Evolutionary conservation across 257 asterid genomes (phyloP), one percentile per base, ranked within the genome.

Genomic region (Perilla frutescens): DNA sequence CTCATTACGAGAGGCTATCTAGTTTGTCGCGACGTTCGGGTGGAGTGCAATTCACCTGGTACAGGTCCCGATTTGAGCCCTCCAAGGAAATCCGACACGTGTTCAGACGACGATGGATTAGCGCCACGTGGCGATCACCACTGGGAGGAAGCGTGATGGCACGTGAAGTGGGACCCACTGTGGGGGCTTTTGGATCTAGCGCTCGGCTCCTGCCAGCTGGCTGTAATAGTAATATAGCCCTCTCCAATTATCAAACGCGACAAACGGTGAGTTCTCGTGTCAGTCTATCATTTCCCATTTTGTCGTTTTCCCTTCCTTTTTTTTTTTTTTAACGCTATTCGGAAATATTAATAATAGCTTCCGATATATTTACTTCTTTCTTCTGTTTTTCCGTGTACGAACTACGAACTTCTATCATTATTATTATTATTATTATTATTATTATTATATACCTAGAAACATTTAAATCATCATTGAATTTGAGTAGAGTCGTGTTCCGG

Each of bases 141-240:
- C 3, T 37, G 63, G 49, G 13, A 20, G 8, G 68, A 11, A n/a
- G 68, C 73, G 32, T 80, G 82, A 40, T 64, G 74, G 81, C 87
- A 86, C 82, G 88, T 83, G 88, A 83, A 79, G 75, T 70, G 83
- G 90, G 83, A 3, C 83, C 83, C 59, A 4, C 20, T 2, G 45
- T 44, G 64, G 66, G 71, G 71, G 57, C 68, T 36, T 75, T 65
- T 79, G 86, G 84, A 81, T 81, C 77, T 29, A 76, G 62, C 74
- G 77, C 69, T 59, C 29, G 7, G 45, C 62, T 56, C 15, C 6
- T 41, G 85, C 84, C 87, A 85, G 90, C 86, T 64, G 79, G 77
- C 50, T 6, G 53, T 12, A 62, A 29, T 4, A 20, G 26, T 20
- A 4, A 2, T 4, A 34, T 34, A 34, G 37, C 37, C 77, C 60